phyloP scores from a whole-genome alignment of 192 early-diverging fungal genomes.

The Linnemannia hyalina region DNA sequence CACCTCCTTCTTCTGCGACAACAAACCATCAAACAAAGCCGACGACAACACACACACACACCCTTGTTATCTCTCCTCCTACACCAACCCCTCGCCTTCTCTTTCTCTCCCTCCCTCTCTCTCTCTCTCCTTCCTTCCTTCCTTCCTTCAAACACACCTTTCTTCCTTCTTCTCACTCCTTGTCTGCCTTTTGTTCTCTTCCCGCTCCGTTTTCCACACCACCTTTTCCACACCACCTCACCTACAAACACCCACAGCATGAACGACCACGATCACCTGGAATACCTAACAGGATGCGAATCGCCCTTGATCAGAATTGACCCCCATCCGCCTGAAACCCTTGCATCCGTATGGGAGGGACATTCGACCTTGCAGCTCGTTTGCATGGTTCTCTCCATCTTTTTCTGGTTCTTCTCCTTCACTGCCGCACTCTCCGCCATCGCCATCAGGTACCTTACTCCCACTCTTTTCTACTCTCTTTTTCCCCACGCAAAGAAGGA shows the following conservation, averaged over 20 bases:
- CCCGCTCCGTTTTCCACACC: background rate
- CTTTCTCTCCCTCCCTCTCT: background rate
- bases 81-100: background rate
- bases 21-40: background rate
- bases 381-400: slow-evolving; percentile 57
- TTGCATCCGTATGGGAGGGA: slow-evolving; percentile 56
- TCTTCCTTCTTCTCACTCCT: background rate
- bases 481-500: background rate
- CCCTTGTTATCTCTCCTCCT: background rate
- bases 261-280: slow-evolving; percentile 13
- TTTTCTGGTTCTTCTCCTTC: slow-evolving; percentile 55
- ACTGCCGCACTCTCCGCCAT: slow-evolving; percentile 48
- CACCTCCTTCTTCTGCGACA: background rate
- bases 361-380: slow-evolving; percentile 45
- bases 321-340: slow-evolving; percentile 1
- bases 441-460: slow-evolving; percentile 30
- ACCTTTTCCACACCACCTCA: background rate
- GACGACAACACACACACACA: too few species aligned
- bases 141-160: background rate
- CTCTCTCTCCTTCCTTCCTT: background rate
- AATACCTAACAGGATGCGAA: background rate
- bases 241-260: background rate
- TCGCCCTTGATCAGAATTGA: slow-evolving; percentile 6
- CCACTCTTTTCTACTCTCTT: background rate
- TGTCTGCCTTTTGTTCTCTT: background rate